Evolutionary conservation across 352 stramenopile species (phyloP).

Genomic region (Phytophthora hybrid): DNA sequence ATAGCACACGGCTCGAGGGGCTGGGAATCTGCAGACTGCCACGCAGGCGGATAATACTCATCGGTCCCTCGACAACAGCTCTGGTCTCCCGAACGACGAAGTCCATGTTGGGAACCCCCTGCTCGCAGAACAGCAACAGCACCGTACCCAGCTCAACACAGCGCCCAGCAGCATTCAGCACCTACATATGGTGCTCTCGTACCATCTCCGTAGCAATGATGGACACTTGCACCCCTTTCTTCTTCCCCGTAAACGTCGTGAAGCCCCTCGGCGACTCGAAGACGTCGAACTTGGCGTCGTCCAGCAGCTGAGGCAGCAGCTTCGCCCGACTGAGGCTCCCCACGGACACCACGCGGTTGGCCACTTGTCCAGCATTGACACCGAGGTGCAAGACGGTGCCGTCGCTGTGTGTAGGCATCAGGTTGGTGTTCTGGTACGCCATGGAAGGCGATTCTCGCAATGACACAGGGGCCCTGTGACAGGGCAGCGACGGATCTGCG

Average conservation of each 20-base stretch:
- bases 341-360: constrained; percentile 60
- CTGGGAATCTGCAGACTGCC: background rate
- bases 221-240: constrained; percentile 53
- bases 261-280: too few relatives aligned
- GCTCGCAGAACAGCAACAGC: background rate
- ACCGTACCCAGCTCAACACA: background rate
- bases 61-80: constrained; percentile 52
- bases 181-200: background rate
- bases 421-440: constrained; percentile 58
- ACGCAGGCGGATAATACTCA: constrained; percentile 7
- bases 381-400: constrained; percentile 55
- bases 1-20: background rate
- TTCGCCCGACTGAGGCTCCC: constrained; percentile 50
- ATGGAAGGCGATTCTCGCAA: constrained; percentile 18
- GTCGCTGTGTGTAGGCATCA: constrained; percentile 51
- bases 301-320: constrained; percentile 44
- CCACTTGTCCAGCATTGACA: constrained; percentile 52
- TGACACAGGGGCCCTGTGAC: background rate
- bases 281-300: constrained; percentile 41
- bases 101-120: constrained; percentile 73
- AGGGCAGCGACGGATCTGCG: background rate
- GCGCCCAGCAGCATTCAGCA: background rate
- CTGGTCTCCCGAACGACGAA: constrained; percentile 53
- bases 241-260: constrained; percentile 63
- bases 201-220: constrained; percentile 77